Evolutionary conservation across 1,139 yeast species (phyloP), one percentile per base, ranked within the genome.

Genomic region (Yamadazyma blattariae): DNA sequence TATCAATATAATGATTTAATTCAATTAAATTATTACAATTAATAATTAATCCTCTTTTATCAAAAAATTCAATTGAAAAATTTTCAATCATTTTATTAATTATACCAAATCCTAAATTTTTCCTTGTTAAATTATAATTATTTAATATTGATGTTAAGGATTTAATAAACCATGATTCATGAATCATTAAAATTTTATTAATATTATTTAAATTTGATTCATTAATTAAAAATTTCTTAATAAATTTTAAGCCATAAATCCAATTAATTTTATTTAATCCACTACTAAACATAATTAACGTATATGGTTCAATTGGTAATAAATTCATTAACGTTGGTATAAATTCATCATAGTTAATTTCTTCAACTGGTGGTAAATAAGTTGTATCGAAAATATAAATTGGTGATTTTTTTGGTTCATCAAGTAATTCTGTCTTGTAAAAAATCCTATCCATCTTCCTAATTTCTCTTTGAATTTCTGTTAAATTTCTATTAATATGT

Each of bases 111-210:
- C 50, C 54, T 11, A 67, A 40, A 37, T 57, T 62, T 39, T 61
- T 60, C 36, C 51, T 62, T 9, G 74, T 66, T 12, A 55, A 40
- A 36, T 60, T 57, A 38, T 54, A 62, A 48, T 83, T 85, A 40
- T 80, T 69, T 41, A 87, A 63, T 35, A 88, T 75, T 39, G 87
- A 92, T 15, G 87, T 75, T 25, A 89, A 73, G 0, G 96, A 83
- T 48, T 89, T 78, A 13, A 88, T 77, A 63, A 92, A 77, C 92
- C 96, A 89, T 35, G 87, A 83, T 50, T 90, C 97, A 57, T 92
- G 97, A 4, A 92, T 96, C 27, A 90, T 74, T 46, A 83, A 84
- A 3, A 88, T 67, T 48, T 79, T 82, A 25, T 51, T 43, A 26
- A 64, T 67, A 40, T 75, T 74, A 40, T 75, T 73, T 18, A 47